Evolutionary conservation across 108 stramenopile genomes (phyloP), one percentile per base, ranked within the genome.

Genomic region (Nitzschia sp.): DNA sequence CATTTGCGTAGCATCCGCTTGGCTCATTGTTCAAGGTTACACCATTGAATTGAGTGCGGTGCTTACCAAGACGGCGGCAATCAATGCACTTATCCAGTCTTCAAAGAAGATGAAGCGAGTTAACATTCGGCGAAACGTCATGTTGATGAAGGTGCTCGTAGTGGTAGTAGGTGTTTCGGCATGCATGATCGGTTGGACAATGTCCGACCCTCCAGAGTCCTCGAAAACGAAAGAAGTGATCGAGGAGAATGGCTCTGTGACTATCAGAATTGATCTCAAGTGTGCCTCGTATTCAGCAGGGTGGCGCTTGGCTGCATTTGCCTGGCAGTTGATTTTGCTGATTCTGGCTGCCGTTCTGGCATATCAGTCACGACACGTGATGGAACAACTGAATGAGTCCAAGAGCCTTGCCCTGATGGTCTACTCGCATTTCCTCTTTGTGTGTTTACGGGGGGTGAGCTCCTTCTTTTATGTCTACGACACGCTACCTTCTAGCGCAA

Each of bases 361-460:
- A 9, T 68, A 72, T 68, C 78, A 79, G 47, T 65, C 78, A 18
- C 34, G 78, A 25, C 25, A 70, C 25, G 47, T 55, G 0, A 46
- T 56, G 32, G 29, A 61, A 62, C 71, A 66, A 15, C 47, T 79
- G 27, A 74, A 79, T 56, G 78, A 79, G 17, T 74, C 72, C 1
- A 66, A 54, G n/a, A 48, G 25, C 13, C 54, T 79, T 19, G 78
- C 53, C 27, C 27, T 55, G 19, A 63, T 79, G 72, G 49, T 79
- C 5, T 79, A 79, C 35, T 74, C 72, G n/a, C 72, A 79, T 31
- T 79, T 74, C 51, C 23, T 79, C 31, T 79, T 79, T 51, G 56
- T 74, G 51, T 11, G 28, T 3, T 36, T 76, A 5, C 48, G 75
- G 26, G 24, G 34, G 6, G 31, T 76, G 8, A 15, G 38, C 4